Percentiles rank a stretch among this genome's conserved stretches.
phyloP scores from a whole-genome alignment of 345 rosid species.

The Citrus unshiu region DNA sequence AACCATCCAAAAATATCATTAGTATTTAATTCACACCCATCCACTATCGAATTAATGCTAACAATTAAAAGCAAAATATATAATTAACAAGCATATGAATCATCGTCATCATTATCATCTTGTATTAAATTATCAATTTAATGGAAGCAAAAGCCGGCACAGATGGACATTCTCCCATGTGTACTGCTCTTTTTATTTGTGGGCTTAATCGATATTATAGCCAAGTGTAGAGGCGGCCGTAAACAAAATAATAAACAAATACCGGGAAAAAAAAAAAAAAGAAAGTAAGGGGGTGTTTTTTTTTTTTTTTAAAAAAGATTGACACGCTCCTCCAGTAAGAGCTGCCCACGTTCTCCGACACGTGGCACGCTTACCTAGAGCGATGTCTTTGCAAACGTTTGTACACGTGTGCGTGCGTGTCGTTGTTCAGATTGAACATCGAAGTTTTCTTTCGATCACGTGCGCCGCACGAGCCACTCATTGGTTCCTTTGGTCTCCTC shows the following conservation, averaged over 20 bases:
- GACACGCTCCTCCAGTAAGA: slow-evolving; percentile 15
- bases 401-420: slow-evolving; percentile 27
- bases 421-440: slow-evolving; percentile 13
- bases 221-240: slow-evolving; percentile 16
- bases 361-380: slow-evolving; percentile 42
- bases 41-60: neutral
- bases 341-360: slow-evolving; percentile 49
- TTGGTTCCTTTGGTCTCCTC: neutral
- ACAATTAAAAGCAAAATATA: neutral
- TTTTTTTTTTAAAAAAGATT: neutral
- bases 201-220: neutral
- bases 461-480: slow-evolving; percentile 30
- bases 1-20: neutral
- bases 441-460: slow-evolving; percentile 19
- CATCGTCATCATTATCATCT: slow-evolving; percentile 17
- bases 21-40: neutral
- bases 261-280: neutral
- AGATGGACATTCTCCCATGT: slow-evolving; percentile 45
- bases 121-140: slow-evolving; percentile 11
- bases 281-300: neutral
- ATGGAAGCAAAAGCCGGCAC: slow-evolving; percentile 50
- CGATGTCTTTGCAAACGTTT: slow-evolving; percentile 32
- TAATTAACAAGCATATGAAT: slow-evolving; percentile 13
- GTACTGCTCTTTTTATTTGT: slow-evolving; percentile 11
- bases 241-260: neutral